phyloP scores from a whole-genome alignment of 257 asterid genomes.

The Echites panduratus region DNA sequence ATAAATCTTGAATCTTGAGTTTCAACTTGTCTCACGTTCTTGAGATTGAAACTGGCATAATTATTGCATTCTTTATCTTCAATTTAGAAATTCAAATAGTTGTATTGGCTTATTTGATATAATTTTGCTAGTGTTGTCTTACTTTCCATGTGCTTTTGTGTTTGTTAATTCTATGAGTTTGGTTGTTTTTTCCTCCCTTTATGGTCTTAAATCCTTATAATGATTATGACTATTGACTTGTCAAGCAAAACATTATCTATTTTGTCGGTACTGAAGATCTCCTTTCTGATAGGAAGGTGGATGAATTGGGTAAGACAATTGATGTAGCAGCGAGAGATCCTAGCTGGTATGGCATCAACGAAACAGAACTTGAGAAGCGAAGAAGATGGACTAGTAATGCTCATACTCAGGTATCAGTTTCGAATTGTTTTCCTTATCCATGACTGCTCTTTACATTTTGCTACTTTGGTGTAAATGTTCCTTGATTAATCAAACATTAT shows the following conservation, averaged over 20 bases:
- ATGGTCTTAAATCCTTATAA: neutral
- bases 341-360: slow-evolving; percentile 62
- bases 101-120: neutral
- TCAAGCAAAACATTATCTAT: slow-evolving; percentile 12
- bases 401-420: slow-evolving; percentile 61
- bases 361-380: slow-evolving; percentile 76
- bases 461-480: neutral
- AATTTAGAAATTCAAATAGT: neutral
- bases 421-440: neutral
- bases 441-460: neutral
- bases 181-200: neutral
- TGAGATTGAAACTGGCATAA: neutral
- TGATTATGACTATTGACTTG: slow-evolving; percentile 1
- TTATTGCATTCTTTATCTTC: neutral
- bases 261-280: slow-evolving; percentile 36
- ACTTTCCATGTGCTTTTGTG: neutral
- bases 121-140: neutral
- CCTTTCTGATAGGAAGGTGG: slow-evolving; percentile 76
- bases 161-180: neutral
- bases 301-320: slow-evolving; percentile 91
- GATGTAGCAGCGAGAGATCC: slow-evolving; percentile 87
- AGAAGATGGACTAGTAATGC: slow-evolving; percentile 94
- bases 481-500: neutral
- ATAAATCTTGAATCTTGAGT: slow-evolving; percentile 8
- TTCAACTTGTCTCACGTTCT: neutral